Conservation (phyloP, 306 rosid genomes). For the Lathyrus sativus region DNA sequence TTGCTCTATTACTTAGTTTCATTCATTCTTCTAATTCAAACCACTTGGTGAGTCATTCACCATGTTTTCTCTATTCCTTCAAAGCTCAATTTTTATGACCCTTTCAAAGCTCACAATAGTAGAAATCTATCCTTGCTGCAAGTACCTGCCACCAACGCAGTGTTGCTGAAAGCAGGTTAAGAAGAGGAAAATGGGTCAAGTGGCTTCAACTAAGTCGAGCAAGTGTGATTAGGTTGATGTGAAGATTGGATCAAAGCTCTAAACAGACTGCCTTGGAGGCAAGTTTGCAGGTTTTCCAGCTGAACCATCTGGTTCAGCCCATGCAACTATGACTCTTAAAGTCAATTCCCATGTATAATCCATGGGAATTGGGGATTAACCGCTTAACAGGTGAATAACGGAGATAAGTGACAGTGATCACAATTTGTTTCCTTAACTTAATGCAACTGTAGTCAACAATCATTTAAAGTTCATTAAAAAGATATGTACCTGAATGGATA, state of each 20-base stretch:
- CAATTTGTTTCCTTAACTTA: slow-evolving; percentile 2
- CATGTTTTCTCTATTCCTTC: too few species aligned
- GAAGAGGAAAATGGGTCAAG: background rate
- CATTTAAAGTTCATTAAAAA: slow-evolving; percentile 20
- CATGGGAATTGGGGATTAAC: background rate
- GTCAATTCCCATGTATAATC: background rate
- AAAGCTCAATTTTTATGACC: too few species aligned
- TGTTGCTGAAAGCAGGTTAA: too few species aligned
- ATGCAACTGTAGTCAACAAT: slow-evolving; percentile 10
- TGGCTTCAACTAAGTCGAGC: slow-evolving; percentile 2
- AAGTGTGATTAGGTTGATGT: background rate
- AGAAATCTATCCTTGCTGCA: too few species aligned
- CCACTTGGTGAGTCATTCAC: too few species aligned
- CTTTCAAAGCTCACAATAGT: too few species aligned
- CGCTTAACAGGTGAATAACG: background rate
- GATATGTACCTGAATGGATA: slow-evolving; percentile 78
- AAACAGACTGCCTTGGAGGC: slow-evolving; percentile 8
- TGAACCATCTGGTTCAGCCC: background rate
- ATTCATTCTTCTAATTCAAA: too few species aligned
- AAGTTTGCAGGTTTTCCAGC: background rate
- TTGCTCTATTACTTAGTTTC: too few species aligned
- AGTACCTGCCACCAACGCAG: too few species aligned
- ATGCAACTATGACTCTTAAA: slow-evolving; percentile 12
- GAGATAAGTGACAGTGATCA: slow-evolving; percentile 21
- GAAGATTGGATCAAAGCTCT: slow-evolving; percentile 13